Evolutionary conservation across 805 yeast genomes (phyloP).

Genomic region (Sugiyamaella valdiviana): DNA sequence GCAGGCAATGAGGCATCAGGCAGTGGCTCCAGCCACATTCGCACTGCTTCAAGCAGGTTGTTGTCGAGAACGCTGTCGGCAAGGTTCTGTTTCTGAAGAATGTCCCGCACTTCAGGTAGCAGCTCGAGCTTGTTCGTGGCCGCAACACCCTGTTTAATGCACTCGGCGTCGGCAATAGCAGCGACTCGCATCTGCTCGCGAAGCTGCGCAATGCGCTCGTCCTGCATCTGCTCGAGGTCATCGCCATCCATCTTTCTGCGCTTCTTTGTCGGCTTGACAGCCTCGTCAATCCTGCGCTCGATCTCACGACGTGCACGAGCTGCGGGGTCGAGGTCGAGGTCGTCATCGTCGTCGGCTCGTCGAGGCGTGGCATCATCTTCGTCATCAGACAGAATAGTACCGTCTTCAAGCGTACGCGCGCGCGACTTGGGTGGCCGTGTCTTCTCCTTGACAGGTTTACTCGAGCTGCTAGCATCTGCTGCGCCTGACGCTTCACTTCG

Average conservation of each 20-base stretch:
- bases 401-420: constrained; percentile 12
- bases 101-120: constrained; percentile 69
- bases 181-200: constrained; percentile 83
- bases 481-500: constrained; percentile 10
- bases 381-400: constrained; percentile 16
- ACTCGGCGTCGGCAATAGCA: constrained; percentile 48
- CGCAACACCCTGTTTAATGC: constrained; percentile 54
- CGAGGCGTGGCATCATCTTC: constrained; percentile 13
- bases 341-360: constrained; percentile 13
- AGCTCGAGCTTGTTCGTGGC: constrained; percentile 74
- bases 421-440: constrained; percentile 14
- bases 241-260: constrained; percentile 75
- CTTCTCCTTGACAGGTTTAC: constrained; percentile 18
- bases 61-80: constrained; percentile 93
- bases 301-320: constrained; percentile 61
- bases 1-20: constrained; percentile 99
- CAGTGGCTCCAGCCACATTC: constrained; percentile 96
- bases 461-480: constrained; percentile 9
- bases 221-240: constrained; percentile 92
- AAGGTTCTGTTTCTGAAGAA: constrained; percentile 72
- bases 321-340: constrained; percentile 30
- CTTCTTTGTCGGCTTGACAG: constrained; percentile 52
- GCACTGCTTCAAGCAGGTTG: constrained; percentile 83
- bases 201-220: constrained; percentile 74
- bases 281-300: constrained; percentile 74